These are phyloP conservation scores for Ilex aquifolium DNA, from an alignment of 257 asterid genomes.

Conservation along the genomic window DNA sequence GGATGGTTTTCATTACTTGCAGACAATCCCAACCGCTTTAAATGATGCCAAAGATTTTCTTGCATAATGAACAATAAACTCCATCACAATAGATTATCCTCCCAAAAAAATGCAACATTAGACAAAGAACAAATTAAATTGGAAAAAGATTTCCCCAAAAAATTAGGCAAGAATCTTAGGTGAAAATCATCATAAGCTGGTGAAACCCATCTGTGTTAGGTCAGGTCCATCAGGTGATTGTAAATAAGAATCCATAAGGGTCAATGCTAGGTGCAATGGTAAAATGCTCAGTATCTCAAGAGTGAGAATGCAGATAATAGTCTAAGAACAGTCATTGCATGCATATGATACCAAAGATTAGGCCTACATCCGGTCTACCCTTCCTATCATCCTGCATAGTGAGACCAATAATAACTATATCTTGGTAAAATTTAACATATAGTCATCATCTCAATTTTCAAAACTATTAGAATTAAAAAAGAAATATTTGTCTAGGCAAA, in stretches of 20 bases:
- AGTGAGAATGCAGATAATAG: too few relatives aligned
- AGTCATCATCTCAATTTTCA: too few relatives aligned
- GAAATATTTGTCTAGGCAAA: neutral
- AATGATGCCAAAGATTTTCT: constrained; percentile 89
- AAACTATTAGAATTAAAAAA: neutral
- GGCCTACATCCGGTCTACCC: too few relatives aligned
- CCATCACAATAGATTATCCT: neutral
- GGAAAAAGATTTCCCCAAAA: neutral
- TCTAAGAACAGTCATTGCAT: too few relatives aligned
- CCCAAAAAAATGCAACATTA: neutral
- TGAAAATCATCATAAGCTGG: neutral
- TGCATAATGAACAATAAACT: neutral
- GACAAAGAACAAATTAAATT: neutral
- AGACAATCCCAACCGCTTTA: constrained; percentile 73
- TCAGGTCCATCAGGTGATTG: neutral
- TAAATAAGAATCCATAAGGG: too few relatives aligned
- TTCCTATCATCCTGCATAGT: too few relatives aligned
- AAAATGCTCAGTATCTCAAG: too few relatives aligned
- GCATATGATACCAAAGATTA: too few relatives aligned
- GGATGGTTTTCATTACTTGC: constrained; percentile 76
- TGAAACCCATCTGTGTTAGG: neutral
- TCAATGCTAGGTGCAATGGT: too few relatives aligned
- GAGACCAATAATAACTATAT: too few relatives aligned
- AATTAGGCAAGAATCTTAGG: neutral
- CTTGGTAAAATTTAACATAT: too few relatives aligned